Evolutionary conservation across 306 rosid genomes (phyloP).

Genomic region (Castanopsis chinensis): DNA sequence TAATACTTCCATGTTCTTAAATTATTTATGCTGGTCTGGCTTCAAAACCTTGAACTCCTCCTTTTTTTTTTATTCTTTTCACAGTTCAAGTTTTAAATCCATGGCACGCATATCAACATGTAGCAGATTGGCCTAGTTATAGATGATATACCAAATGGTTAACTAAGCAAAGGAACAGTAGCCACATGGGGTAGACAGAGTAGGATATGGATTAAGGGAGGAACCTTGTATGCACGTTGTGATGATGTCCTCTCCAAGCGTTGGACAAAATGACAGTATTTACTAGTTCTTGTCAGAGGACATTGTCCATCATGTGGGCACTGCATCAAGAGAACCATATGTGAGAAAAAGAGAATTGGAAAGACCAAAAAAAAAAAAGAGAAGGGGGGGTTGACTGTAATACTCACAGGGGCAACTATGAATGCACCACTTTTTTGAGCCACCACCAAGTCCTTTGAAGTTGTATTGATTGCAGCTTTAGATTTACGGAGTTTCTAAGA

Average conservation of each 20-base stretch:
- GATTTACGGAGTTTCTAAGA: slow-evolving; percentile 63
- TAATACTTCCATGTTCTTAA: too few species aligned
- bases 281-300: slow-evolving; percentile 79
- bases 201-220: slow-evolving; percentile 19
- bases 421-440: slow-evolving; percentile 62
- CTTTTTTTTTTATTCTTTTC: too few species aligned
- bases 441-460: slow-evolving; percentile 59
- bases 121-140: background rate
- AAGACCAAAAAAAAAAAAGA: background rate
- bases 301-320: slow-evolving; percentile 96
- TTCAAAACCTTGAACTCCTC: too few species aligned
- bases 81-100: too few species aligned
- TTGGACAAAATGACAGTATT: slow-evolving; percentile 92
- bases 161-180: background rate
- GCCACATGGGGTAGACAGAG: slow-evolving; percentile 1
- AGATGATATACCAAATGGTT: background rate
- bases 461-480: slow-evolving; percentile 35
- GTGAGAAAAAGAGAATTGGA: background rate
- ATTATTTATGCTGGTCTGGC: too few species aligned
- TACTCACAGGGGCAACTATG: slow-evolving; percentile 93
- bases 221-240: slow-evolving; percentile 86
- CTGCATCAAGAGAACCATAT: slow-evolving; percentile 41
- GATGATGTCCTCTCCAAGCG: slow-evolving; percentile 92
- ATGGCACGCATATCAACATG: background rate
- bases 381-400: background rate